Base-by-base conservation (phyloP, 2,329 filamentous ascomycete species). In the Aspergillus latus region DNA sequence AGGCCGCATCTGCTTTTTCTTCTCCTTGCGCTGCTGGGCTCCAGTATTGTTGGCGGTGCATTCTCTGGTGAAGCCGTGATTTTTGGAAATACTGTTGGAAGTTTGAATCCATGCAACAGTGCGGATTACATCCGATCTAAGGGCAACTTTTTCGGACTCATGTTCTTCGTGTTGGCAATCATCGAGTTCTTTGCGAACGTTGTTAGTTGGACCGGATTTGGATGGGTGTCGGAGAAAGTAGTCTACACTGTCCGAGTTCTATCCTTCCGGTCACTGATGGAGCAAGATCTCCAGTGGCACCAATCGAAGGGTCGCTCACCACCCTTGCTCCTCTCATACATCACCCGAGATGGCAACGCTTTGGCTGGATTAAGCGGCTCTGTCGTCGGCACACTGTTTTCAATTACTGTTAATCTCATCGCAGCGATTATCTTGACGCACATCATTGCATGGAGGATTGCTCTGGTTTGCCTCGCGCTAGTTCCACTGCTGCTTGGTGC, bases 381-480 rank as follows among this genome's bases (percentile, higher is more conserved):
- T 4, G 86, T 89, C 39, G 78, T 90, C 53, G 87, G 88, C 5
- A 88, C 85, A 0, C 73, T 89, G 16, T 84, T 90, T 56, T 85
- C 87, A 0, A 87, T 89, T 21, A 62, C 82, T 2, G 80, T 90
- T 59, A 90, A 88, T 68, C 83, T 90, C 29, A 60, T 90, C 13
- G 84, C 82, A 0, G 87, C 85, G 1, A 85, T 90, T 53, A 82
- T 88, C 30, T 68, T 91, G 8, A 84, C 87, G 0, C 86, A 89
- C 59, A 83, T 90, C 44, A 78, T 92, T 46, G 86, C 86, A 2
- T 92, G 88, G 89, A 88, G 84, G 66, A 89, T 92, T 59, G 88
- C 88, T 0, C 73, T 92, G 11, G 88, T 92, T 3, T 87, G 87
- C 53, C 77, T 92, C 5, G 81, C 87, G 0, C 79, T 84, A 7